Conservation (phyloP, 441 rosid genomes). For the Corymbia calophylla region DNA sequence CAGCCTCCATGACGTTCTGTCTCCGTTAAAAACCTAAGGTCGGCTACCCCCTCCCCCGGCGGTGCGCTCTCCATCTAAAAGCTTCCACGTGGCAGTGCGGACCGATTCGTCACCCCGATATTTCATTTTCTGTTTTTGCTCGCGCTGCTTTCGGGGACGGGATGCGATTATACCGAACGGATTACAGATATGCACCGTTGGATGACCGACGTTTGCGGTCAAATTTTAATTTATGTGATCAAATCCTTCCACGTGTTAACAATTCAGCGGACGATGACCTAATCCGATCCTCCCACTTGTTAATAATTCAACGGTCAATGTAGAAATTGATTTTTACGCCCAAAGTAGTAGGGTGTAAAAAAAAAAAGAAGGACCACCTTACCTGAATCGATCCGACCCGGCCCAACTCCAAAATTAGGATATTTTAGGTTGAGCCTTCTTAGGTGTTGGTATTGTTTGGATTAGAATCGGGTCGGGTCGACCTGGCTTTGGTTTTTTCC, state of each 20-base stretch:
- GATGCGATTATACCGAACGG: not conserved
- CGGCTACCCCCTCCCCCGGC: no score
- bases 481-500: no score
- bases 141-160: not conserved
- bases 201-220: not conserved
- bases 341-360: not conserved
- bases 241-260: not conserved
- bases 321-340: fast-evolving
- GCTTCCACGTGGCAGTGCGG: not conserved
- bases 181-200: not conserved
- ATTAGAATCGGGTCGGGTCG: no score
- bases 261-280: not conserved
- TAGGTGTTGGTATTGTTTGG: no score
- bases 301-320: not conserved
- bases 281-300: not conserved
- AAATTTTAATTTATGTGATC: not conserved
- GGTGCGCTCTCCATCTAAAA: not conserved
- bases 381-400: no score
- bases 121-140: not conserved
- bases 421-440: no score
- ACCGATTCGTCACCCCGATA: not conserved
- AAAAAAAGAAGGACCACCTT: no score
- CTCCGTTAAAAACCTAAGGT: not conserved
- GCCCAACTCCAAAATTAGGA: no score
- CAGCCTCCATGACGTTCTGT: not conserved